These are phyloP conservation scores for Ambrosia trifida DNA, from an alignment of 129 eudicot genomes.

Conservation along the genomic window DNA sequence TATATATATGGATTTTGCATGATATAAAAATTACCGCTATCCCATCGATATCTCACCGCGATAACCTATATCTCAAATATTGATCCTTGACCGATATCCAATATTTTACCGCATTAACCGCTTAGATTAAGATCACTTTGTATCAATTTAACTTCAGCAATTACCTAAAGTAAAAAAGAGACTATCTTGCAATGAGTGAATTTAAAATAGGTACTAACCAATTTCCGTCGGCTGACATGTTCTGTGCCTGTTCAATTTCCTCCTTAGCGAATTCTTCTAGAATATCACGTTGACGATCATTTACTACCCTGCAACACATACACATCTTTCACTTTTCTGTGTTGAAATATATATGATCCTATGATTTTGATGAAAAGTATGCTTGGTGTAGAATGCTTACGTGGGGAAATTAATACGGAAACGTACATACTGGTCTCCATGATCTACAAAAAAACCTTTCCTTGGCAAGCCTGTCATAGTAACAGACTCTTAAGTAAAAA, in stretches of 20 bases:
- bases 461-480: constrained; percentile 67
- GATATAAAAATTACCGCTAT: too few species aligned
- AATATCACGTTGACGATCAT: constrained; percentile 84
- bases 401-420: constrained; percentile 68
- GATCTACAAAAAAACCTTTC: constrained; percentile 62
- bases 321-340: neutral
- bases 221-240: constrained; percentile 48
- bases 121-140: neutral
- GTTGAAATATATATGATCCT: neutral
- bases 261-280: constrained; percentile 85
- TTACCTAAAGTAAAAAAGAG: neutral
- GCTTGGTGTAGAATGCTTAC: constrained; percentile 41
- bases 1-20: too few species aligned
- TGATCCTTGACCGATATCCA: too few species aligned
- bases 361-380: neutral
- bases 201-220: constrained; percentile 50
- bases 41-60: too few species aligned
- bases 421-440: constrained; percentile 85
- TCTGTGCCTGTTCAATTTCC: constrained; percentile 58
- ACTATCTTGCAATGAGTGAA: neutral
- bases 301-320: constrained; percentile 54
- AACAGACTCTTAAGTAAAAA: constrained; percentile 13
- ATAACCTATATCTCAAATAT: too few species aligned
- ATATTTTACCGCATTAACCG: neutral
- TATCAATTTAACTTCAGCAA: neutral